Evolutionary conservation across 257 asterid genomes (phyloP), one percentile per base, ranked within the genome.

Genomic region (Solanum tarijense): DNA sequence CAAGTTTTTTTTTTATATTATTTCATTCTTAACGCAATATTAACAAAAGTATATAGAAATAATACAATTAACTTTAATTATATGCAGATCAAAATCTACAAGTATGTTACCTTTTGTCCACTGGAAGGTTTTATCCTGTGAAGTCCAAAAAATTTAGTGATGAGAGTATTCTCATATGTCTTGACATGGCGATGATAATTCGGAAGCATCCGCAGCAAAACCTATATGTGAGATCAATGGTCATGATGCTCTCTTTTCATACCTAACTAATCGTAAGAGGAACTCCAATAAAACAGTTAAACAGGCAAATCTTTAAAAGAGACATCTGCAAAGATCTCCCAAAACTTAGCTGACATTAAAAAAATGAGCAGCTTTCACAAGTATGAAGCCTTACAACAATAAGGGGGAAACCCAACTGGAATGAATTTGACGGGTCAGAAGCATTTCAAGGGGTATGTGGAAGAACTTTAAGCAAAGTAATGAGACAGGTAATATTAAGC

Each of bases 141-240:
- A 89, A 97, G 99, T 87, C 99, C 99, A 88, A 97, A 97, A 92
- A 97, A 97, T 89, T 97, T 97, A 35, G 99, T 96, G 78, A 97
- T 92, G 72, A 97, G 96, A 75, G 99, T 97, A 92, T 97, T 97
- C 13, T 97, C 99, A 65, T 94, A 89, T 86, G 87, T 90, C 88
- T 89, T 93, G 87, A 97, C 99, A 73, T 97, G 99, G 65, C 85
- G 87, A 89, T 95, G 97, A 90, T 97, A 97, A 89, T 95, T 91
- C 83, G 99, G 99, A 86, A 97, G 98, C 99, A 97, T 96, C 90
- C 95, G 93, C 91, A 94, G 93, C 88, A 97, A 93, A 88, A 97
- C 99, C 99, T 97, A 87, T 89, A 92, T 9, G 86, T 43, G 84
- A 91, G 86, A 90, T 74, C 36, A 81, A 36, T 21, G n/a, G 84